Evolutionary conservation across 805 yeast genomes (phyloP), one percentile per base, ranked within the genome.

Genomic region (Lipomyces japonicus): DNA sequence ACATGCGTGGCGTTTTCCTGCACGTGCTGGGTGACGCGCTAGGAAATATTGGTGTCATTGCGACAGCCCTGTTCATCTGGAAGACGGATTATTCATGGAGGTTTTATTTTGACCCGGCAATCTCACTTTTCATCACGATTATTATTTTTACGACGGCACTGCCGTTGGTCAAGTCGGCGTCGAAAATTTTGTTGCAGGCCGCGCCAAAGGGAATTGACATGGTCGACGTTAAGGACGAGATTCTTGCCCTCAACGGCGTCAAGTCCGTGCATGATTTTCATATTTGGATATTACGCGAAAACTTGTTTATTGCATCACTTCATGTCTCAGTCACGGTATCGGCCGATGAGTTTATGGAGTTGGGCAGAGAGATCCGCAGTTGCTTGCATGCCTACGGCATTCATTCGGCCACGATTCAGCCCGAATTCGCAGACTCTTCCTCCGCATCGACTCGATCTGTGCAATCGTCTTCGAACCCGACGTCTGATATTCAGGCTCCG

Each of bases 11-110:
- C 57, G 97, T 91, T 2, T 93, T 87, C 65, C 74, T 91, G 63
- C 98, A 91, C 65, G 98, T 93, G 10, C 56, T 93, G 60, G 97
- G 97, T 39, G 98, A 91, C 68, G 97, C 97, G 1, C 73, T 91
- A 49, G 97, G 98, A 56, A 91, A 91, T 65, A 71, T 91, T 47
- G 97, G 97, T 58, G 98, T 91, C 45, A 93, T 91, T 50, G 67
- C 76, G 3, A 82, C 96, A 1, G 98, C 97, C 2, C 56, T 91
- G 31, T 84, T 91, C 62, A 91, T 91, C 62, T 90, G 97, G 97
- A 82, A 85, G 66, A 88, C 97, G 0, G 84, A 88, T 60, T 91
- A 77, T 66, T 73, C 86, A 1, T 91, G 97, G 96, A 82, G 79
- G 63, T 88, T 69, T 66, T 86, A 86, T 65, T 74, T 84, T 50